These are phyloP conservation scores for Leccinum laetum DNA, from an alignment of 1,284 basidiomycete species.

Conservation along the genomic window DNA sequence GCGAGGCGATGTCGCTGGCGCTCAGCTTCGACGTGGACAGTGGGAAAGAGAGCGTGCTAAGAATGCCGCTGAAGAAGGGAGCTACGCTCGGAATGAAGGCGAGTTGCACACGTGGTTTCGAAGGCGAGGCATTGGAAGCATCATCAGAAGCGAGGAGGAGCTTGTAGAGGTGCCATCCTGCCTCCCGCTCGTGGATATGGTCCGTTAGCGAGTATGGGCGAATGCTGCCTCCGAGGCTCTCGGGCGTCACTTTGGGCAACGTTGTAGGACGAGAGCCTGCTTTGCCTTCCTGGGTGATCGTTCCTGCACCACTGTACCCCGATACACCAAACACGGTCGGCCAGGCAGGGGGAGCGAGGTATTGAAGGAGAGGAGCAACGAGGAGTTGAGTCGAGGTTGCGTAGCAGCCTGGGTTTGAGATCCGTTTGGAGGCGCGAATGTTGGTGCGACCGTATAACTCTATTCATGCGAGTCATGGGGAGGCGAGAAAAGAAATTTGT, in stretches of 20 bases:
- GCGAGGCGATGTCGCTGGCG: conserved; percentile 71
- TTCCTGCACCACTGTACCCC: conserved; percentile 96
- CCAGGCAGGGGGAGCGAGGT: conserved; percentile 61
- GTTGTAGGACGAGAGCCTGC: conserved; percentile 72
- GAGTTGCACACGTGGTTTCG: conserved; percentile 51
- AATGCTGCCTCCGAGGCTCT: conserved; percentile 76
- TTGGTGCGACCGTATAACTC: conserved; percentile 86
- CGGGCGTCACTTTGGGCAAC: conserved; percentile 81
- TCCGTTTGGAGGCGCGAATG: conserved; percentile 75
- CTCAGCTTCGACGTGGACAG: conserved; percentile 57
- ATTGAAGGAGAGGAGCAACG: conserved; percentile 83
- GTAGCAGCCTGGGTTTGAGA: conserved; percentile 98
- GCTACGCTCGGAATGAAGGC: conserved; percentile 90
- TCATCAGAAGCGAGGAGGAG: conserved; percentile 40
- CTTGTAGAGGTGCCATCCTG: conserved; percentile 76
- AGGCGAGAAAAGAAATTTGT: conserved; percentile 24
- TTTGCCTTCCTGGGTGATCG: conserved; percentile 60
- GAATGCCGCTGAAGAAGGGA: conserved; percentile 97
- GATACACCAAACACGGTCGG: conserved; percentile 94
- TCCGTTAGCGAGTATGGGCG: conserved; percentile 92
- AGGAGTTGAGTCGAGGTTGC: conserved; percentile 94
- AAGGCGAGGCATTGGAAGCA: not conserved
- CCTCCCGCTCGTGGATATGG: conserved; percentile 98
- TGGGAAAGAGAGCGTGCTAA: conserved; percentile 85
- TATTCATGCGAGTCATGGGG: conserved; percentile 36